phyloP scores from a whole-genome alignment of 176 grass and related monocot genomes.

The Elaeis guineensis region DNA sequence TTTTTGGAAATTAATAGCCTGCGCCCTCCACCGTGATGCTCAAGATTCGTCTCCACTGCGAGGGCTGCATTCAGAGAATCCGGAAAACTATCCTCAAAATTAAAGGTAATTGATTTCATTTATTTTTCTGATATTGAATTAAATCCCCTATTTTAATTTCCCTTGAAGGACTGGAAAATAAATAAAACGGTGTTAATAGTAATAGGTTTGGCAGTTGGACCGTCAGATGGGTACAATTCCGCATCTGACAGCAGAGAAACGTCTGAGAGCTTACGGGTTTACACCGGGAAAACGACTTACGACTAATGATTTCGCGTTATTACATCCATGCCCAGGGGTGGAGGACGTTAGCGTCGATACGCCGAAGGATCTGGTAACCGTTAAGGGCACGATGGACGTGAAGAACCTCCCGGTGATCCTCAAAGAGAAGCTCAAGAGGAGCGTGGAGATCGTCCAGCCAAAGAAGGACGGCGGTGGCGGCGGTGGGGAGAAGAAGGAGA shows the following conservation, averaged over 20 bases:
- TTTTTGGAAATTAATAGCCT: conserved; percentile 10
- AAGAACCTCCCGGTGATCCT: conserved; percentile 49
- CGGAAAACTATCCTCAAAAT: conserved; percentile 54
- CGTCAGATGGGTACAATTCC: not conserved
- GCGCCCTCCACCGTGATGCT: conserved; percentile 64
- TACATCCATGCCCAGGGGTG: conserved; percentile 35
- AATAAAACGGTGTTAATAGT: not conserved
- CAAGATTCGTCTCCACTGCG: conserved; percentile 90
- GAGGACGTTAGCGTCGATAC: conserved; percentile 55
- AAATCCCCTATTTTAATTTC: not conserved
- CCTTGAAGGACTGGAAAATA: not conserved
- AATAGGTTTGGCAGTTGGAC: not conserved
- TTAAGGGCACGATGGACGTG: conserved; percentile 77
- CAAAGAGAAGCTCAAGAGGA: conserved; percentile 54
- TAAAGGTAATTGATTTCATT: conserved; percentile 34
- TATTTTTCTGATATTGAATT: not conserved
- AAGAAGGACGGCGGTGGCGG: conserved; percentile 18
- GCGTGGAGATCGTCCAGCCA: conserved; percentile 44
- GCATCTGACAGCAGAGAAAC: not conserved
- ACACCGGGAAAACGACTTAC: not conserved
- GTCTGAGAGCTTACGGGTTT: not conserved
- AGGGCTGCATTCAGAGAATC: conserved; percentile 77
- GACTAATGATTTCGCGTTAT: too few species aligned
- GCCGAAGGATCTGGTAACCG: conserved; percentile 63
- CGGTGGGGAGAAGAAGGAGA: conserved; percentile 9